phyloP scores from a whole-genome alignment of 441 rosid genomes.

The Breynia disticha region DNA sequence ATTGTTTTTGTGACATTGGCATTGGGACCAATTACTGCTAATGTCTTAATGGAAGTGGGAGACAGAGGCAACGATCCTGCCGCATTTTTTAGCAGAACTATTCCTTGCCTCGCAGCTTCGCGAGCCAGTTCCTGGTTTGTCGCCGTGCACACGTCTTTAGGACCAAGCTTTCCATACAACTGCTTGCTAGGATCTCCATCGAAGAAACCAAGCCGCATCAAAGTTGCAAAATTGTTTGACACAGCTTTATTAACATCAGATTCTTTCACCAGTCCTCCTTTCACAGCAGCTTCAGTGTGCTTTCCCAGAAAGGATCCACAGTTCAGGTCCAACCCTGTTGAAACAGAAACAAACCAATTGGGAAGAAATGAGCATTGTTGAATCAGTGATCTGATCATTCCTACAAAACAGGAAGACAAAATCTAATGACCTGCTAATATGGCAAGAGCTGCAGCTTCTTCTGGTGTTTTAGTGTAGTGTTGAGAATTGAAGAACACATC shows the following conservation, averaged over 20 bases:
- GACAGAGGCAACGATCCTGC: slow-evolving; percentile 54
- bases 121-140: slow-evolving; percentile 65
- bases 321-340: slow-evolving; percentile 59
- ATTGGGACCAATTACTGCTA: slow-evolving; percentile 92
- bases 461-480: slow-evolving; percentile 75
- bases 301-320: slow-evolving; percentile 65
- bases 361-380: not conserved
- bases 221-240: slow-evolving; percentile 66
- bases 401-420: not conserved
- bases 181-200: slow-evolving; percentile 77
- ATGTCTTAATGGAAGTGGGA: slow-evolving; percentile 33
- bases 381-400: no score
- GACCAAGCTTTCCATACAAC: slow-evolving; percentile 64
- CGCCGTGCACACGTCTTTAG: slow-evolving; percentile 68
- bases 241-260: slow-evolving; percentile 43
- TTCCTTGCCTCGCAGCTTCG: slow-evolving; percentile 84
- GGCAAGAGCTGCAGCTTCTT: slow-evolving; percentile 68
- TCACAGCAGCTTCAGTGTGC: slow-evolving; percentile 65
- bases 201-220: slow-evolving; percentile 81
- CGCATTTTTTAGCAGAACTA: slow-evolving; percentile 65
- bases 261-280: slow-evolving; percentile 46
- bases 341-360: not conserved
- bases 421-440: slow-evolving; percentile 50
- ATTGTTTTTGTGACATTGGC: slow-evolving; percentile 74
- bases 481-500: slow-evolving; percentile 47